Conservation (phyloP, 2,329 filamentous ascomycete genomes). For the Ophiocordyceps camponoti-floridani region DNA sequence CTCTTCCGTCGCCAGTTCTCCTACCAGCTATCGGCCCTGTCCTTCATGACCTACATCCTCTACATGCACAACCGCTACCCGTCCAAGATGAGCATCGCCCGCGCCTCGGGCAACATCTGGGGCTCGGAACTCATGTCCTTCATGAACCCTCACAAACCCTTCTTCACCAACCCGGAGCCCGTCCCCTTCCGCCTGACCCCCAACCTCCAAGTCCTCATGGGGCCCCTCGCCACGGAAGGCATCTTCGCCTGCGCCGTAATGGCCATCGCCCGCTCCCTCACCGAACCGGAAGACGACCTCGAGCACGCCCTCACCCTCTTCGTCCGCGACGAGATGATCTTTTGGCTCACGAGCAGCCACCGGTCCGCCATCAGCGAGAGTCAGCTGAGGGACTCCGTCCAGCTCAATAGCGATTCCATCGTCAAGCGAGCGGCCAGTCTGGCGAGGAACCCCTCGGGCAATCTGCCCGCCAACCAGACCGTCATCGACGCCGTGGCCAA, state of each 20-base stretch:
- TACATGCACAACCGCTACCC: slow-evolving; percentile 94
- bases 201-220: slow-evolving; percentile 91
- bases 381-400: slow-evolving; percentile 61
- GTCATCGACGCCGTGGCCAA: slow-evolving; percentile 88
- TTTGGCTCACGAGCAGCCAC: slow-evolving; percentile 78
- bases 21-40: slow-evolving; percentile 85
- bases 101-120: slow-evolving; percentile 84
- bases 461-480: slow-evolving; percentile 88
- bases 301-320: slow-evolving; percentile 90
- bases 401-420: slow-evolving; percentile 75
- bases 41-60: slow-evolving; percentile 97
- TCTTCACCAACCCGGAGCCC: slow-evolving; percentile 87
- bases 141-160: slow-evolving; percentile 67
- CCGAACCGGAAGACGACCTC: slow-evolving; percentile 77
- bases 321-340: slow-evolving; percentile 93
- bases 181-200: slow-evolving; percentile 96
- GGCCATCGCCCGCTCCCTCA: slow-evolving; percentile 87
- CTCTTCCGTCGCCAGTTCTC: slow-evolving; percentile 94
- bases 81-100: slow-evolving; percentile 84
- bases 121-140: slow-evolving; percentile 83
- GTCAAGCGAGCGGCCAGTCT: slow-evolving; percentile 79
- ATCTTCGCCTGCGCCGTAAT: slow-evolving; percentile 92
- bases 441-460: slow-evolving; percentile 59
- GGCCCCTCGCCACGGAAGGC: slow-evolving; percentile 84
- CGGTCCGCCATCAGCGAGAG: slow-evolving; percentile 37